These are phyloP conservation scores for Dicorynia guianensis DNA, from an alignment of 306 rosid species.

Conservation along the genomic window DNA sequence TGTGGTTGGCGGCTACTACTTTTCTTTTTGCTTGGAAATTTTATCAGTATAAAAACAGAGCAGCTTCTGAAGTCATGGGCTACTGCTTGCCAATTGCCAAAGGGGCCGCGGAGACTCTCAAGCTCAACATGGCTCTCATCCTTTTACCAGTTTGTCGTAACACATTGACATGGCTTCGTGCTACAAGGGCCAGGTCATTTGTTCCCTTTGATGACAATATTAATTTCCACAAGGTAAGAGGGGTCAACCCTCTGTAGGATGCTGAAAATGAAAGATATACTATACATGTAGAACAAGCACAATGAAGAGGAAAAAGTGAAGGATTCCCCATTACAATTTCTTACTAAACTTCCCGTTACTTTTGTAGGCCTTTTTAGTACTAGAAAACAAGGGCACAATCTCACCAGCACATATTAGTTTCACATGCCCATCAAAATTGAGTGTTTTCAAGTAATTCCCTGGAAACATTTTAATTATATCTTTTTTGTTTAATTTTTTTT, in stretches of 20 bases:
- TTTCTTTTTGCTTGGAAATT: conserved; percentile 82
- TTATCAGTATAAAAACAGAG: conserved; percentile 67
- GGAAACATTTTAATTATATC: background rate
- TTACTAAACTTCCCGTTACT: background rate
- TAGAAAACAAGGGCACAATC: background rate
- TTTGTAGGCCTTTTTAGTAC: background rate
- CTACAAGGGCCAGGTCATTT: conserved; percentile 73
- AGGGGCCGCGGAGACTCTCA: conserved; percentile 95
- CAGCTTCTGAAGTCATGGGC: conserved; percentile 67
- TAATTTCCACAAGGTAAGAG: conserved; percentile 83
- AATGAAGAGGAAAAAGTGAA: background rate
- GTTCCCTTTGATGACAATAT: conserved; percentile 90
- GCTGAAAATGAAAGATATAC: background rate
- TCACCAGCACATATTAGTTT: background rate
- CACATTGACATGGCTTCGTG: conserved; percentile 90
- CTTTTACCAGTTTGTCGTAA: conserved; percentile 95
- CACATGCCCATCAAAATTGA: background rate
- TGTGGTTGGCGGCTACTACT: conserved; percentile 65
- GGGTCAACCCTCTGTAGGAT: background rate
- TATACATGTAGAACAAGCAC: background rate
- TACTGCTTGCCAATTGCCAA: conserved; percentile 87
- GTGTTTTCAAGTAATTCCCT: too few relatives aligned
- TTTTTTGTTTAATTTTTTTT: background rate
- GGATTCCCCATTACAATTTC: background rate
- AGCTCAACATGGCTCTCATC: conserved; percentile 93